Evolutionary conservation across 768 basidiomycete genomes (phyloP).

Genomic region (Naganishia friedmannii): DNA sequence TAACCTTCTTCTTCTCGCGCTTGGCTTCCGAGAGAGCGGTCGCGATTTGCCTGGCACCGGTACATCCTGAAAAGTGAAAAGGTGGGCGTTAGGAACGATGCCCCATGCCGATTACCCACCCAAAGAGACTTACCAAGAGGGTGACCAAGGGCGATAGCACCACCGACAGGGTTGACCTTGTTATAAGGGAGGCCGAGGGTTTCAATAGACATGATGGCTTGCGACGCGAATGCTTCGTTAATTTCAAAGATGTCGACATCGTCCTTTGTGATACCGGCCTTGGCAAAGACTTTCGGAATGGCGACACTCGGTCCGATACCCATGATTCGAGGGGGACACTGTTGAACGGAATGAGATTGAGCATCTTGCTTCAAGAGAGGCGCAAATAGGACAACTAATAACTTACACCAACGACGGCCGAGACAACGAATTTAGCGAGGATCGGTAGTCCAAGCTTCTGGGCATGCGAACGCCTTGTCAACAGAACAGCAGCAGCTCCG

Average conservation of each 20-base stretch:
- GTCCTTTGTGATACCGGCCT: conserved; percentile 62
- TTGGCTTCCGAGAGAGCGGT: conserved; percentile 81
- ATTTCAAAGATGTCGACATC: conserved; percentile 54
- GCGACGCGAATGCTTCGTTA: conserved; percentile 75
- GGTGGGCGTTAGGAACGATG: conserved; percentile 28
- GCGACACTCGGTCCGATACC: conserved; percentile 74
- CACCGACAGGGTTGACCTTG: conserved; percentile 74
- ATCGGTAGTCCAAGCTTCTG: conserved; percentile 73
- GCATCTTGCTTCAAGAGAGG: conserved; percentile 14
- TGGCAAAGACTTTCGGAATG: conserved; percentile 71
- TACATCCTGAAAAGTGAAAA: conserved; percentile 55
- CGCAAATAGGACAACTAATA: conserved; percentile 35
- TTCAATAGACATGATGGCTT: conserved; percentile 82
- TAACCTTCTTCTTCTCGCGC: conserved; percentile 64
- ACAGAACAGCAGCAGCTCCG: conserved; percentile 78
- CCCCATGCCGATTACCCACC: not conserved
- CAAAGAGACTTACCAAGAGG: conserved; percentile 30
- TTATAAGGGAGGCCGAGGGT: conserved; percentile 62
- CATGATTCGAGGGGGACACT: conserved; percentile 20
- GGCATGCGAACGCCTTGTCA: conserved; percentile 76
- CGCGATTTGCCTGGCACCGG: conserved; percentile 79
- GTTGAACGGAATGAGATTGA: not conserved
- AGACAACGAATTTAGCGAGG: conserved; percentile 76
- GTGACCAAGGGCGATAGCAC: conserved; percentile 59
- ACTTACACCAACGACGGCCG: conserved; percentile 68